These are phyloP conservation scores for Hanseniaspora uvarum DNA, from an alignment of 1,139 yeast species.

Conservation along the genomic window DNA sequence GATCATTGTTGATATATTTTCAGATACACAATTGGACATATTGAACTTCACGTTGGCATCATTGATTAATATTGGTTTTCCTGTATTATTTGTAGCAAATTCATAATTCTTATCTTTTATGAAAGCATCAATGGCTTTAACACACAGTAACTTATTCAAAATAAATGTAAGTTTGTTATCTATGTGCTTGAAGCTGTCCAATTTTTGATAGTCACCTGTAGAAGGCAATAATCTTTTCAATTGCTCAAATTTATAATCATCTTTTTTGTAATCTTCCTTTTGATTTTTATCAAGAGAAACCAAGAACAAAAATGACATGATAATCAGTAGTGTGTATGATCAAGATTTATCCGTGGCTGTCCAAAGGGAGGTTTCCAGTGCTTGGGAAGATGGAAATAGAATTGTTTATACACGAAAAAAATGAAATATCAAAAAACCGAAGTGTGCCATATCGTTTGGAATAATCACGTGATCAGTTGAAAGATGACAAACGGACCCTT, in stretches of 20 bases:
- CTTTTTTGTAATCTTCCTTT: not conserved
- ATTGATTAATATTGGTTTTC: conserved; percentile 35
- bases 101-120: not conserved
- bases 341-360: not conserved
- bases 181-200: not conserved
- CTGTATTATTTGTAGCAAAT: conserved; percentile 23
- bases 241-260: conserved; percentile 10
- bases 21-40: conserved; percentile 40
- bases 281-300: not conserved
- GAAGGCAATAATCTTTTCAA: conserved; percentile 4
- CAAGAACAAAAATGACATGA: not conserved
- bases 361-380: too few species aligned
- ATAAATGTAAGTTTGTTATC: conserved; percentile 6
- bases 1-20: conserved; percentile 39
- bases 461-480: too few species aligned
- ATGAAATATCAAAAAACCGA: too few species aligned
- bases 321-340: not conserved
- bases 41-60: conserved; percentile 42
- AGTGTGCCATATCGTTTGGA: too few species aligned
- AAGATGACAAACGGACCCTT: too few species aligned
- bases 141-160: not conserved
- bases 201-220: not conserved
- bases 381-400: too few species aligned
- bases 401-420: too few species aligned
- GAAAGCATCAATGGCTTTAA: not conserved